Evolutionary conservation across 1,284 basidiomycete genomes (phyloP), one percentile per base, ranked within the genome.

Genomic region (Ceratobasidium sp.): DNA sequence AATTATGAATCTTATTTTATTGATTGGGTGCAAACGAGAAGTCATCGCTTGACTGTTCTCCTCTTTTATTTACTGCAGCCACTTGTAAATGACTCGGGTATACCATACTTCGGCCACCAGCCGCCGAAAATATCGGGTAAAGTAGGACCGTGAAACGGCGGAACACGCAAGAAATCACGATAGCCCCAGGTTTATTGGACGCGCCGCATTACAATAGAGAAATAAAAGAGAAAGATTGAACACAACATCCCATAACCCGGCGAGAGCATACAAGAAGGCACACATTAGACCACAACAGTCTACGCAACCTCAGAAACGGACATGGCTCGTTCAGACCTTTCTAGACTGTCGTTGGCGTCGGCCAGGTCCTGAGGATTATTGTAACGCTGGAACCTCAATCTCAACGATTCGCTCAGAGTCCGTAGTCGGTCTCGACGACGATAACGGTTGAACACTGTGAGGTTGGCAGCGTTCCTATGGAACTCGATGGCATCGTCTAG

Each of bases 341-440:
- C 35, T 11, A 38, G 35, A 38, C 35, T 38, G 11, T 38, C 35
- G 35, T 38, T 38, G 35, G 35, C 35, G 11, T 38, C 35, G 35
- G 35, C 11, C 35, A 5, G 6, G 35, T 38, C 35, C 35, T 38
- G 35, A 38, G 35, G 35, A 38, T 38, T 38, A 38, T 38, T 38
- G 35, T 5, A 38, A 38, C 35, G 35, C 35, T 38, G 35, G 84
- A 99, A 91, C 64, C 97, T 86, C 81, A 99, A 81, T 21, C 95
- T 49, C 30, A 63, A 28, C 18, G 61, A 44, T 14, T 46, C 46
- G n/a, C 61, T 46, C 32, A 63, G 49, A 26, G 46, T 32, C 18
- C 49, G 44, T 1, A 63, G 61, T 6, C 61, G 61, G 13, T 44
- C 26, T 18, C 23, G 61, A 18, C 61, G 61, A n/a, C 61, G 61